Conservation (phyloP, 2,329 filamentous ascomycete genomes). For the Penicillium verrucosum region DNA sequence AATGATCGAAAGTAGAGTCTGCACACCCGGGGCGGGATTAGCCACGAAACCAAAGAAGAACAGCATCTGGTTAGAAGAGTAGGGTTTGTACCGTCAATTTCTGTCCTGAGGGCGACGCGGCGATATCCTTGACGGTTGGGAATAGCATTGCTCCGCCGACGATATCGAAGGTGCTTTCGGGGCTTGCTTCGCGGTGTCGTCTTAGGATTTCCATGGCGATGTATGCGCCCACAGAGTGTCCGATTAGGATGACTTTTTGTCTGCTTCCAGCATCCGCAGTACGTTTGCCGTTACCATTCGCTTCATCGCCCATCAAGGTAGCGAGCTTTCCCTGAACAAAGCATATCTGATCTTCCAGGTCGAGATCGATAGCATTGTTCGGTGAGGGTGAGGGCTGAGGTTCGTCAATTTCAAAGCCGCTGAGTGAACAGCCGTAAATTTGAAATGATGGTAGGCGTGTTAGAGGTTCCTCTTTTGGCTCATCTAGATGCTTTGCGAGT, state of each 20-base stretch:
- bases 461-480: background rate
- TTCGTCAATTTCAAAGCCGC: conserved; percentile 33
- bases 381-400: background rate
- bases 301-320: conserved; percentile 30
- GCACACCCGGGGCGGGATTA: background rate
- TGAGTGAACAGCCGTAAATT: conserved; percentile 36
- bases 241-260: conserved; percentile 60
- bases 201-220: conserved; percentile 67
- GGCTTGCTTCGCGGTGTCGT: conserved; percentile 46
- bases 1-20: conserved; percentile 34
- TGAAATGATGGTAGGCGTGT: conserved; percentile 14
- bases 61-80: background rate
- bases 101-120: conserved; percentile 58
- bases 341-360: conserved; percentile 51
- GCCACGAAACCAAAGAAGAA: background rate
- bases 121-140: conserved; percentile 71
- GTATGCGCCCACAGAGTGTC: conserved; percentile 72
- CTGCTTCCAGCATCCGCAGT: background rate
- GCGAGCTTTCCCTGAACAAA: conserved; percentile 46
- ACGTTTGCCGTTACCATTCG: background rate
- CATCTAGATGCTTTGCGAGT: conserved; percentile 27
- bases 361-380: conserved; percentile 11
- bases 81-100: conserved; percentile 44
- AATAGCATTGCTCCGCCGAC: conserved; percentile 64
- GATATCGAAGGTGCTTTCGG: conserved; percentile 34